A percentile compares a stretch with the other conserved stretches of the same genome.
Conservation (phyloP, 2,329 filamentous ascomycete genomes). For the Aspergillus latus region DNA sequence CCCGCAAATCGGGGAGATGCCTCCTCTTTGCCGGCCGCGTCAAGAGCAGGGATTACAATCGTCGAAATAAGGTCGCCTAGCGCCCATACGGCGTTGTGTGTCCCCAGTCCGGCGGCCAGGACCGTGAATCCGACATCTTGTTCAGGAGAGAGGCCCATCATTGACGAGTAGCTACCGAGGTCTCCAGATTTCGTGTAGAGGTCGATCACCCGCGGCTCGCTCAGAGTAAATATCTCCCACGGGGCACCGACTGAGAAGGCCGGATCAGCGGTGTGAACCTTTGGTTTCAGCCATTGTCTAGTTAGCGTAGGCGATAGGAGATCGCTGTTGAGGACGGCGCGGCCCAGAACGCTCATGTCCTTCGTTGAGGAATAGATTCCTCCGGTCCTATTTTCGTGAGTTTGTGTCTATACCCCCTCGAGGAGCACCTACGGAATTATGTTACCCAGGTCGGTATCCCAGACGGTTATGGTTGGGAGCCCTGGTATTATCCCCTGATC, state of each 20-base stretch:
- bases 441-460: conserved; percentile 42
- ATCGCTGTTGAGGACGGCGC: conserved; percentile 43
- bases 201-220: conserved; percentile 20
- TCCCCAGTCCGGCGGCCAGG: conserved; percentile 20
- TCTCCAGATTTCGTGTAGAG: conserved; percentile 30
- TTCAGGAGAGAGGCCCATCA: conserved; percentile 28
- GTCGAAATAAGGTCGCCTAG: conserved; percentile 21
- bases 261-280: conserved; percentile 39
- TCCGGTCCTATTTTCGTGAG: conserved; percentile 30
- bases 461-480: conserved; percentile 26
- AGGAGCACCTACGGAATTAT: conserved; percentile 39
- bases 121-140: conserved; percentile 27
- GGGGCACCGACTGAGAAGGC: conserved; percentile 44
- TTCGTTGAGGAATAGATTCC: conserved; percentile 48
- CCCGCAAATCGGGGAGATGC: conserved; percentile 20
- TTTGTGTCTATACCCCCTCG: background rate
- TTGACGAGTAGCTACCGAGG: conserved; percentile 25
- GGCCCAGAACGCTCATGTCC: conserved; percentile 47
- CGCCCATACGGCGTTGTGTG: conserved; percentile 4
- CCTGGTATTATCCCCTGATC: conserved; percentile 39
- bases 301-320: conserved; percentile 39
- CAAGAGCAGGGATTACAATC: conserved; percentile 21
- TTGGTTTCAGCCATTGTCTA: conserved; percentile 49
- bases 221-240: conserved; percentile 42
- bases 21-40: conserved; percentile 25